A percentile compares a stretch with the other conserved stretches of the same genome.
Evolutionary conservation across 345 rosid genomes (phyloP).

Genomic region (Sonneratia caseolaris): DNA sequence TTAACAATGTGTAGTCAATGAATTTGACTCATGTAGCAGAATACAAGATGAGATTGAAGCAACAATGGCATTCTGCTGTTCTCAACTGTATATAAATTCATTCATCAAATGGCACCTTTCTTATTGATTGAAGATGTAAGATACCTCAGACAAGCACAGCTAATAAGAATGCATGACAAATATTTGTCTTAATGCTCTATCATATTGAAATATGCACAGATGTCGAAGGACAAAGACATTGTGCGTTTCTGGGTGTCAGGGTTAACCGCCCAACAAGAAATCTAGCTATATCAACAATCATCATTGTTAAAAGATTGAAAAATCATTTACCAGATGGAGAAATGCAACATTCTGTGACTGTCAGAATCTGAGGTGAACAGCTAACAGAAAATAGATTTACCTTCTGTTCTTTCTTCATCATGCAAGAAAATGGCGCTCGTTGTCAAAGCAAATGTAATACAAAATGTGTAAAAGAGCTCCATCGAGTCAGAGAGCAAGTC

Average conservation of each 20-base stretch:
- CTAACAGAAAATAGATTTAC: neutral
- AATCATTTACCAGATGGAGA: no score
- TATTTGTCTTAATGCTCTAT: neutral
- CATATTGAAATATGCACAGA: neutral
- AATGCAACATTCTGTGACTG: neutral
- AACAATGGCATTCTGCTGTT: no score
- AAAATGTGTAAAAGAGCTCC: neutral
- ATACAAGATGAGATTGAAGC: no score
- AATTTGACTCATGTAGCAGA: neutral
- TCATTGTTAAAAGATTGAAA: no score
- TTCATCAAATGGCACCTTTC: neutral
- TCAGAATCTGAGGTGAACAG: neutral
- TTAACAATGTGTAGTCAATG: neutral
- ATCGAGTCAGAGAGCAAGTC: neutral
- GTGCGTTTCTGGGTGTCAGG: neutral
- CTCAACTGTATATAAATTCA: no score
- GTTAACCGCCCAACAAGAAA: neutral
- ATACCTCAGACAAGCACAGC: neutral
- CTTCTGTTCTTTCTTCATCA: neutral
- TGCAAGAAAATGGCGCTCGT: neutral
- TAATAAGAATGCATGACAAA: neutral
- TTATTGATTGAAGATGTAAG: neutral
- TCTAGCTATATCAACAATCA: no score
- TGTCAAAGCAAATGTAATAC: neutral
- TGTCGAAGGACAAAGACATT: neutral